Percentiles rank a stretch among this genome's conserved stretches.
Conservation (phyloP, 2,329 filamentous ascomycete genomes). For the Madurella mycetomatis region DNA sequence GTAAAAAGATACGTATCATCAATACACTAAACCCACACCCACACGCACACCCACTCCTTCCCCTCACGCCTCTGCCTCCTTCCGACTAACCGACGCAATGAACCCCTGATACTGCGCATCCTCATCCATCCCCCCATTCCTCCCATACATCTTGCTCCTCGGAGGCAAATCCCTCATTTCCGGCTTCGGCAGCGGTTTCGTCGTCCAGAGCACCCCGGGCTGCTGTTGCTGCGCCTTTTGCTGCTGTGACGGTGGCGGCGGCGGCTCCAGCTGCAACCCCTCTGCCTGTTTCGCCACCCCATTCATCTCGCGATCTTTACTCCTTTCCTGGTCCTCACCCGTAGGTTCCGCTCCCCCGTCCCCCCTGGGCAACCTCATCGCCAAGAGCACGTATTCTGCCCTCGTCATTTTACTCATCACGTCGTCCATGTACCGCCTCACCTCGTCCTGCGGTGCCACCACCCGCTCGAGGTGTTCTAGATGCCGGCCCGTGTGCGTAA, state of each 20-base stretch:
- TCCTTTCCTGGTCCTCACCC: conserved; percentile 4
- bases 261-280: conserved; percentile 7
- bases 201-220: conserved; percentile 33
- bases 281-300: conserved; percentile 22
- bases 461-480: conserved; percentile 58
- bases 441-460: conserved; percentile 60
- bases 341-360: conserved; percentile 23
- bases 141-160: conserved; percentile 14
- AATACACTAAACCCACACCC: no score
- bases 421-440: conserved; percentile 63
- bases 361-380: conserved; percentile 58
- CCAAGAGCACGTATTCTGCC: conserved; percentile 62
- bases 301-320: conserved; percentile 2
- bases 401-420: conserved; percentile 66
- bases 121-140: conserved; percentile 32
- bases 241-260: conserved; percentile 21
- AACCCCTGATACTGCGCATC: conserved; percentile 46
- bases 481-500: conserved; percentile 49
- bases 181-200: conserved; percentile 26
- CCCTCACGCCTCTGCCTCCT: conserved; percentile 17
- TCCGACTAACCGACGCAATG: conserved; percentile 37
- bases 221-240: conserved; percentile 12
- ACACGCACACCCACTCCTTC: neutral
- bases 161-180: conserved; percentile 21
- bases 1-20: no score